Evolutionary conservation across 169 alveolate genomes (phyloP), one percentile per base, ranked within the genome.

Genomic region (Cystoisospora suis): DNA sequence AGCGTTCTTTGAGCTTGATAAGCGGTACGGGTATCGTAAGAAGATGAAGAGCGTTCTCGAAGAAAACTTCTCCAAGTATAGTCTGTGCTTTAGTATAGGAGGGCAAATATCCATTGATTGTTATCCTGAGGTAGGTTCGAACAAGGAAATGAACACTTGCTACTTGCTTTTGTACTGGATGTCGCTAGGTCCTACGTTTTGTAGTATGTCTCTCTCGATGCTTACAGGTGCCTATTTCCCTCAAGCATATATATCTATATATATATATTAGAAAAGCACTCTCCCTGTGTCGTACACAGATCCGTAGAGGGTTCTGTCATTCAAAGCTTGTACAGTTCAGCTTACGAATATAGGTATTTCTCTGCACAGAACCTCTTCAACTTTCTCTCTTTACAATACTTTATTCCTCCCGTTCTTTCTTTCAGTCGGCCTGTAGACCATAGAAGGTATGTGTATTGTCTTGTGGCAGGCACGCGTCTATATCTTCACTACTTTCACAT

Each of bases 81-180:
- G 92, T 44, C 93, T 99, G 34, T 93, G 95, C 47, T 97, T 96
- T 92, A 95, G 99, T 32, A 97, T 98, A 49, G 99, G 99, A 29
- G 99, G 99, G 0, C 97, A 99, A 93, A 98, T 98, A 34, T 96
- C 99, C 59, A 95, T 99, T 61, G 99, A 99, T 94, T 97, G 96
- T 36, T 99, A 97, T 88, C 99, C 99, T 29, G 86, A 86, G 49
- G 98, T 96, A 77, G 65, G 93, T 23, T 12, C 38, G 88, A 32
- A 29, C 3, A 45, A 81, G 42, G 42, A 75, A 56, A 34, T 42
- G 34, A 46, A 56, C 15, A 27, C 36, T 59, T 90, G 42, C 75
- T 40, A 72, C 23, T 27, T 34, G 23, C n/a, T 40, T 15, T 20
- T 7, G 69, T 36, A 12, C 32, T n/a, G n/a, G n/a, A n/a, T 96